Evolutionary conservation across 208 protist genomes (phyloP), one percentile per base, ranked within the genome.

Genomic region (Crithidia expoeki): DNA sequence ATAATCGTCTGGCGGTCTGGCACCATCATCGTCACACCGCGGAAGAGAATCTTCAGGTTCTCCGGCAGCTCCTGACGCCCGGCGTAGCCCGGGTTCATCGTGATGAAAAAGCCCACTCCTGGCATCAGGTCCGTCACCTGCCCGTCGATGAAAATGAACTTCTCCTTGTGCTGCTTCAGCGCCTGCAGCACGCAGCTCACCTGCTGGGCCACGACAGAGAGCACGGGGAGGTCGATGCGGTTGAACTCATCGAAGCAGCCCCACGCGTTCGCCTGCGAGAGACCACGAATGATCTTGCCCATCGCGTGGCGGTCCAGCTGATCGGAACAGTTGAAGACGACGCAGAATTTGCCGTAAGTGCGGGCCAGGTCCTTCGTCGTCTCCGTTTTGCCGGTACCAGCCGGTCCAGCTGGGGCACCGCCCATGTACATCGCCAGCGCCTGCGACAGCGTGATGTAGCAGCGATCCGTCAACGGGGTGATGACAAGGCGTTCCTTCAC

Each of bases 11-110:
- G 88, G 23, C 93, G 81, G 86, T 99, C 97, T n/a, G 98, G 98
- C 73, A 99, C 97, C 97, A 99, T 99, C 98, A 99, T 99, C 21
- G 97, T 98, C 59, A 99, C 97, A 76, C 94, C 93, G 83, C 98
- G 94, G 93, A 99, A 99, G 36, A 99, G 90, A 74, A 98, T 96
- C 85, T 99, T 99, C 34, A 99, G 77, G 84, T 99, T 99, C 85
- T 99, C 98, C 21, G 97, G 98, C 73, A 99, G 90, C 86, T 99
- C 98, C 85, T 99, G 97, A 65, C 98, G 94, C 61, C 98, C 98
- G 19, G 97, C 97, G 88, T 99, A 99, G 73, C 97, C 98, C 23
- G 98, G 98, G 84, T 99, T 99, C 98, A 99, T 99, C 40, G 98
- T 99, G 78, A 99, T 99, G 89, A 99, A 99, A 80, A 98, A 98